Evolutionary conservation across 2,329 filamentous ascomycete genomes (phyloP).

Genomic region (Neofusicoccum parvum): DNA sequence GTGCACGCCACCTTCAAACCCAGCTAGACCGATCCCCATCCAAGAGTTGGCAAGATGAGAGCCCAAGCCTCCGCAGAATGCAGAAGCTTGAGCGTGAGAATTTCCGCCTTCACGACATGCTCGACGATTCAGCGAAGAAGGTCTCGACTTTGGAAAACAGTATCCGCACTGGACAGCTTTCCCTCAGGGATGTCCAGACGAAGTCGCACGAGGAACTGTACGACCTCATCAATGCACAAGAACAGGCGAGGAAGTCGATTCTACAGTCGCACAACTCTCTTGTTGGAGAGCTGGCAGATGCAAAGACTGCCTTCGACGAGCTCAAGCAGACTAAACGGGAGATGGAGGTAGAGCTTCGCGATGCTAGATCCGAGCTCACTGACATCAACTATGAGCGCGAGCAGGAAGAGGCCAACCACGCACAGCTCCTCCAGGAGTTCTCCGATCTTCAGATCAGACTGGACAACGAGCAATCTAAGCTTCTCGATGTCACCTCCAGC

Average conservation of each 20-base stretch:
- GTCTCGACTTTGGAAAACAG: constrained; percentile 86
- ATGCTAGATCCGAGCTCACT: constrained; percentile 78
- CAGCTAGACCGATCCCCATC: constrained; percentile 74
- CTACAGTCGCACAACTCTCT: constrained; percentile 84
- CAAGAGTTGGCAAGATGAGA: constrained; percentile 71
- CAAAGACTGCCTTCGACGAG: constrained; percentile 84
- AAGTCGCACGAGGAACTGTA: constrained; percentile 94
- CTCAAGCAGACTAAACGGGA: constrained; percentile 78
- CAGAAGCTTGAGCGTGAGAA: constrained; percentile 93
- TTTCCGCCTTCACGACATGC: constrained; percentile 85
- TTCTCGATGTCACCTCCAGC: constrained; percentile 80
- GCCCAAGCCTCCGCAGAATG: constrained; percentile 76
- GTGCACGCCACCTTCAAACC: constrained; percentile 87
- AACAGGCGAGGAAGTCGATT: constrained; percentile 80
- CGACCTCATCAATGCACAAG: constrained; percentile 88
- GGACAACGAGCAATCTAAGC: constrained; percentile 83
- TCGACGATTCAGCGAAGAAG: constrained; percentile 92
- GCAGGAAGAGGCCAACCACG: constrained; percentile 84
- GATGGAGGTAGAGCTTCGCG: constrained; percentile 83
- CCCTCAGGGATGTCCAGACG: constrained; percentile 86
- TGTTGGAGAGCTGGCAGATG: constrained; percentile 80
- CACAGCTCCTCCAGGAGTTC: constrained; percentile 87
- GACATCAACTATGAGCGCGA: constrained; percentile 79
- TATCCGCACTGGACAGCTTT: constrained; percentile 83
- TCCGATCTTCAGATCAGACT: constrained; percentile 91